Evolutionary conservation across 2,329 filamentous ascomycete genomes (phyloP).

Genomic region (Aspergillus vadensis): DNA sequence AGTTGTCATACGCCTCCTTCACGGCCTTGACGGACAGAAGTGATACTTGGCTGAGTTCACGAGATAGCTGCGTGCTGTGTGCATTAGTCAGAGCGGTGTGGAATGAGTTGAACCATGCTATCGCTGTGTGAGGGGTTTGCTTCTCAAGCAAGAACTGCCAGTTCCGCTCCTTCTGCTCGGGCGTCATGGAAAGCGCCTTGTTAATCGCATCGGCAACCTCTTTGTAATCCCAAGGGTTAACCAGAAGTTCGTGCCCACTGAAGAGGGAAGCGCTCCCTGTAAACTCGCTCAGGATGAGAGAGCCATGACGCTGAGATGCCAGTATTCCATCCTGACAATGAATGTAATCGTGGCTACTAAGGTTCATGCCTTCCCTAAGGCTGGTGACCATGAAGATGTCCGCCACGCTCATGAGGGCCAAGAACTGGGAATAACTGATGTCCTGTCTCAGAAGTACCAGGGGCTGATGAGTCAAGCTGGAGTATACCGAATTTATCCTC

Average conservation of each 20-base stretch:
- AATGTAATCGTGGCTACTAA: slow-evolving; percentile 90
- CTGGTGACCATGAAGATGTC: slow-evolving; percentile 92
- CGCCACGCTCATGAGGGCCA: slow-evolving; percentile 84
- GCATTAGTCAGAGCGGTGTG: slow-evolving; percentile 68
- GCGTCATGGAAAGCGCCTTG: slow-evolving; percentile 75
- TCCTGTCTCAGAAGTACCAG: slow-evolving; percentile 92
- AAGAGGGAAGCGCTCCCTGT: slow-evolving; percentile 88
- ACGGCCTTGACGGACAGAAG: slow-evolving; percentile 70
- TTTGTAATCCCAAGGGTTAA: slow-evolving; percentile 94
- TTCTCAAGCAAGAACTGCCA: slow-evolving; percentile 73
- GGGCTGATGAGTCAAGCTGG: slow-evolving; percentile 85
- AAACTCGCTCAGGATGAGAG: slow-evolving; percentile 90
- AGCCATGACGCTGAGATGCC: slow-evolving; percentile 74
- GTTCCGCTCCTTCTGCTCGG: slow-evolving; percentile 69
- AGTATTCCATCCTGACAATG: slow-evolving; percentile 83
- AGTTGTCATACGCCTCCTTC: slow-evolving; percentile 63
- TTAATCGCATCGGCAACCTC: slow-evolving; percentile 84
- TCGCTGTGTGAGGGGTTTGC: slow-evolving; percentile 76
- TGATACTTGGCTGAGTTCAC: slow-evolving; percentile 78
- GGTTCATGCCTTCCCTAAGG: slow-evolving; percentile 93
- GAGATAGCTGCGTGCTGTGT: slow-evolving; percentile 76
- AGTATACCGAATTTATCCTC: slow-evolving; percentile 85
- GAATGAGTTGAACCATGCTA: slow-evolving; percentile 77
- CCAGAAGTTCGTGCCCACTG: slow-evolving; percentile 72
- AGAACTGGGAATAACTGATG: slow-evolving; percentile 85